Percentiles rank a stretch among this genome's conserved stretches.
phyloP scores from a whole-genome alignment of 2,329 filamentous ascomycete species.

The Monilinia fructigena region DNA sequence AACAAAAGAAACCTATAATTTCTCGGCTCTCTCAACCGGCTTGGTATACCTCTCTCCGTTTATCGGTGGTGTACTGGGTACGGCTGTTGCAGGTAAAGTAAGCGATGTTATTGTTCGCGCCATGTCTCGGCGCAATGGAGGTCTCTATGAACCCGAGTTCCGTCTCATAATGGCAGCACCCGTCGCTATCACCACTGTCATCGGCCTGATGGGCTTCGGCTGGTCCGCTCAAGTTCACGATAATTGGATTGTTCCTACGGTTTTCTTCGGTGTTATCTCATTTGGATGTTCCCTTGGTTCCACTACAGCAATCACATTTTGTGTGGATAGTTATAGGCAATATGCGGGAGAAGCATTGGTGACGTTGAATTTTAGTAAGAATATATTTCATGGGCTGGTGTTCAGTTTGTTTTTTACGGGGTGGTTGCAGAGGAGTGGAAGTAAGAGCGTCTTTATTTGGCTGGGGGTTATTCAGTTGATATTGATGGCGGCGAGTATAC shows the following conservation, averaged over 20 bases:
- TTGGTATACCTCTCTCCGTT: conserved; percentile 90
- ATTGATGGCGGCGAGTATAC: conserved; percentile 71
- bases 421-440: conserved; percentile 75
- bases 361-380: conserved; percentile 92
- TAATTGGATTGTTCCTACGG: conserved; percentile 84
- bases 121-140: conserved; percentile 84
- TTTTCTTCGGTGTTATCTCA: conserved; percentile 89
- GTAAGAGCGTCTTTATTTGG: conserved; percentile 75
- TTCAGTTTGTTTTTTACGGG: conserved; percentile 85
- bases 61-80: conserved; percentile 84
- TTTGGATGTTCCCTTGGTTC: conserved; percentile 90
- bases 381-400: conserved; percentile 84
- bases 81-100: conserved; percentile 82
- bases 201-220: conserved; percentile 94
- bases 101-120: conserved; percentile 80
- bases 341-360: conserved; percentile 94
- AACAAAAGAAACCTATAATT: conserved; percentile 68
- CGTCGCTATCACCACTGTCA: conserved; percentile 71
- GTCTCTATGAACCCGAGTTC: conserved; percentile 93
- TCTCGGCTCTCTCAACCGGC: conserved; percentile 75
- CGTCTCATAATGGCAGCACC: conserved; percentile 84
- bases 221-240: conserved; percentile 79
- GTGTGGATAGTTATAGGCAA: conserved; percentile 87
- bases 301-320: conserved; percentile 91
- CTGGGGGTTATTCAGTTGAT: conserved; percentile 83